Conservation (phyloP, 495 filamentous ascomycete species). For the Hyaloscypha finlandica region DNA sequence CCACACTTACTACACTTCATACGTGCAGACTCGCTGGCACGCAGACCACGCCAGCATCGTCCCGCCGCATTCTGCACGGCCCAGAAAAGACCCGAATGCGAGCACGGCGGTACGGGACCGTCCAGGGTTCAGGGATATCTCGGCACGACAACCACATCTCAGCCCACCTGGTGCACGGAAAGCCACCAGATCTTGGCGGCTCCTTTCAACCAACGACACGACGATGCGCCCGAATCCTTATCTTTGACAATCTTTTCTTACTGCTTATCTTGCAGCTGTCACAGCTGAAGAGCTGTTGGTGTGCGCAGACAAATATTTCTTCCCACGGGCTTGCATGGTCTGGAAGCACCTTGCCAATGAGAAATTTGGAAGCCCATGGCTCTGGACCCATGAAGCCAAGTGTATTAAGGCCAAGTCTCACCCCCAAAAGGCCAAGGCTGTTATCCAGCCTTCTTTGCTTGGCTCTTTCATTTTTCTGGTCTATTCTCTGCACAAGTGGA, state of each 20-base stretch:
- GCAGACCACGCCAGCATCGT: no score
- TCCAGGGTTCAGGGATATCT: not conserved
- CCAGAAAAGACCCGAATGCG: not conserved
- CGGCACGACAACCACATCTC: not conserved
- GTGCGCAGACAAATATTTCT: no score
- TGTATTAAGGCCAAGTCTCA: not conserved
- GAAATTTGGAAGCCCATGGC: no score
- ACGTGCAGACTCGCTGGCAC: no score
- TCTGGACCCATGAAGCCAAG: no score
- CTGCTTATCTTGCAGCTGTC: not conserved
- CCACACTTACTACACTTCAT: not conserved
- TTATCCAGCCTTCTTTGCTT: slow-evolving; percentile 9
- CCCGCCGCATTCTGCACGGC: not conserved
- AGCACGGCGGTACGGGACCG: not conserved
- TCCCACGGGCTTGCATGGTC: no score
- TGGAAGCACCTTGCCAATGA: no score
- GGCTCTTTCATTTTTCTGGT: not conserved
- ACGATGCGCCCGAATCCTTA: not conserved
- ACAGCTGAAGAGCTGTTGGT: no score
- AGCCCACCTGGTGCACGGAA: not conserved
- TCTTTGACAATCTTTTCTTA: not conserved
- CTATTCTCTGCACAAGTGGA: not conserved
- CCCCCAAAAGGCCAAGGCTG: slow-evolving; percentile 19
- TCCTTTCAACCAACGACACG: not conserved
- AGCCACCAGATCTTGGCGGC: slow-evolving; percentile 12